These are phyloP conservation scores for Fusarium lateritium DNA, from an alignment of 2,329 filamentous ascomycete species.

Conservation along the genomic window DNA sequence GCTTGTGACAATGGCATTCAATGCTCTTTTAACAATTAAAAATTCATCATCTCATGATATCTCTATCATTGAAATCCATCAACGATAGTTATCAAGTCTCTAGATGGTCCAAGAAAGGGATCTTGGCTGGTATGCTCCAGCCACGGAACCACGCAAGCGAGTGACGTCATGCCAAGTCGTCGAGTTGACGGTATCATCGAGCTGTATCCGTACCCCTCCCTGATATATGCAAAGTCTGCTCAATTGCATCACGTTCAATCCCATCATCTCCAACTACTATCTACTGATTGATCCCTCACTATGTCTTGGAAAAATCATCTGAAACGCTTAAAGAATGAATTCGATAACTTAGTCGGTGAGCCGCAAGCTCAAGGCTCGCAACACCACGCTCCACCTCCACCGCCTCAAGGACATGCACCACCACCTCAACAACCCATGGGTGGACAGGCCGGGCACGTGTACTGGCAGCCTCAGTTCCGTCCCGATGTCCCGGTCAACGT, in stretches of 20 bases:
- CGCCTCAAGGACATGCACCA: conserved; percentile 36
- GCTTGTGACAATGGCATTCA: no score
- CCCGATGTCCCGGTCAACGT: conserved; percentile 61
- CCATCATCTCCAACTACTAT: neutral
- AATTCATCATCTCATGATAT: no score
- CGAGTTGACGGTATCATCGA: neutral
- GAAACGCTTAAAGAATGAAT: conserved; percentile 57
- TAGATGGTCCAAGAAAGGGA: no score
- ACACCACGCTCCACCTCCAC: conserved; percentile 40
- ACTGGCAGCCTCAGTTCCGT: conserved; percentile 68
- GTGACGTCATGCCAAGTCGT: conserved; percentile 38
- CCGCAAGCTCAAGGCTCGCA: conserved; percentile 43
- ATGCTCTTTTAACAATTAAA: no score
- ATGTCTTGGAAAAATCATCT: conserved; percentile 59
- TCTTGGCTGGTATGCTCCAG: conserved; percentile 17
- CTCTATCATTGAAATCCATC: no score
- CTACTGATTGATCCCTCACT: neutral
- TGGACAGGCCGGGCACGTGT: conserved; percentile 50
- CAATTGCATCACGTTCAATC: neutral
- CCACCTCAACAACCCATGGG: conserved; percentile 42
- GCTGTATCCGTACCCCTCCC: conserved; percentile 1
- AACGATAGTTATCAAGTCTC: no score
- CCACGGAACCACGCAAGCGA: conserved; percentile 31
- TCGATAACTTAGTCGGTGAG: conserved; percentile 54
- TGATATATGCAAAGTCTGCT: neutral